Evolutionary conservation across 768 basidiomycete species (phyloP), one percentile per base, ranked within the genome.

Genomic region (Termitomyces bulborhizus): DNA sequence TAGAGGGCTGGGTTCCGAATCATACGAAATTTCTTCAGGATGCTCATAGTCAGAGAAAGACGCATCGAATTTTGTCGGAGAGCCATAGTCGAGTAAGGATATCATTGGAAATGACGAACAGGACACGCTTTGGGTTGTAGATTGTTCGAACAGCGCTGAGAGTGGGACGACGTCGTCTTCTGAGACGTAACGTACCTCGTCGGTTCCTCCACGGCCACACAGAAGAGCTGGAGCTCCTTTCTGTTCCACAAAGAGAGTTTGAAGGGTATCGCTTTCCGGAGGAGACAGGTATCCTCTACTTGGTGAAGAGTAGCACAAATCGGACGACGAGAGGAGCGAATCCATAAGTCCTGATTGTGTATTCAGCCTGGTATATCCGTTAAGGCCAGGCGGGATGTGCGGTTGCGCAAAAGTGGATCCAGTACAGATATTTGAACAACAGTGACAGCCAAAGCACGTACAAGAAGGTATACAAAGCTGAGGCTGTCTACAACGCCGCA

Each of bases 201-300:
- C 42, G 34, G 24, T 31, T 26, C 36, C 40, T 49, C 44, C 51
- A 36, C 21, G 43, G 26, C 32, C 51, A 24, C 37, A 40, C 0
- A 51, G 45, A 8, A 31, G 32, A 40, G 53, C 34, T 16, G 36
- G 44, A 46, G 48, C 40, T 47, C 41, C 42, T n/a, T 48, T 56
- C 51, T 69, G 66, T 55, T 68, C 66, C 18, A 71, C 66, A 56
- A 69, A 68, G 32, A 75, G 76, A 37, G 74, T 76, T 57, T 72
- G 68, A 51, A 76, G 64, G 53, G 68, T 64, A 65, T 76, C 71
- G 63, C 72, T 74, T 63, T 76, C 74, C 53, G 72, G 47, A 16
- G 65, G 66, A 34, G 65, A 65, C n/a, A 66, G 59, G 63, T 69
- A 71, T 50, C 64, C 68, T 52, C 45, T 49, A 53, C 65, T 53